Conservation (phyloP, 768 basidiomycete genomes). For the Chalciporus sphaerocephalus region DNA sequence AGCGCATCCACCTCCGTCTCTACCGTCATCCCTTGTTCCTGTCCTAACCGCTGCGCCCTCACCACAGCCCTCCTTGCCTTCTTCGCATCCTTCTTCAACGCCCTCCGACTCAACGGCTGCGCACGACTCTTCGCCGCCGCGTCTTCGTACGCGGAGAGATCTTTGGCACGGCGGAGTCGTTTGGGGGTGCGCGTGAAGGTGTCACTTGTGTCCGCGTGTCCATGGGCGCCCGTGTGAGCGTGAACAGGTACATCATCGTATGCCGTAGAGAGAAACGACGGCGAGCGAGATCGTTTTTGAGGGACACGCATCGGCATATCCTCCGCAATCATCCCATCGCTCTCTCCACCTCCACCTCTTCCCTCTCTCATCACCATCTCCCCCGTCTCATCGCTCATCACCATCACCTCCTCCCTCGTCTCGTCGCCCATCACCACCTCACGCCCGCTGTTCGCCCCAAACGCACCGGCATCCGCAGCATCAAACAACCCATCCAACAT, state of each 20-base stretch:
- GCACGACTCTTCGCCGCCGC: slow-evolving; percentile 34
- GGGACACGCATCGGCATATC: slow-evolving; percentile 32
- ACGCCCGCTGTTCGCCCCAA: slow-evolving; percentile 35
- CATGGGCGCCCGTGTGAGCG: too few relatives aligned
- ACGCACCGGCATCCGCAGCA: slow-evolving; percentile 77
- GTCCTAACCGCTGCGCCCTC: slow-evolving; percentile 12
- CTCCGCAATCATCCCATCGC: slow-evolving; percentile 32
- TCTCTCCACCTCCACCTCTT: too few relatives aligned
- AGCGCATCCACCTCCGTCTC: slow-evolving; percentile 9
- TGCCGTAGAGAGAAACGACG: too few relatives aligned
- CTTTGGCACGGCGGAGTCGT: slow-evolving; percentile 54
- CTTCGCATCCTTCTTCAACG: slow-evolving; percentile 64
- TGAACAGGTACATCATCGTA: too few relatives aligned
- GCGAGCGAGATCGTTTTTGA: slow-evolving; percentile 23
- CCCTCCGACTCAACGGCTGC: slow-evolving; percentile 50
- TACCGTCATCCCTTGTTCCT: slow-evolving; percentile 30
- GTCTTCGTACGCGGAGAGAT: slow-evolving; percentile 50
- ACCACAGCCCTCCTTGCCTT: slow-evolving; percentile 51
- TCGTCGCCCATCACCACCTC: slow-evolving; percentile 46
- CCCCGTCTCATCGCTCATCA: slow-evolving; percentile 39
- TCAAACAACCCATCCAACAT: slow-evolving; percentile 78
- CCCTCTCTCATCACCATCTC: slow-evolving; percentile 33
- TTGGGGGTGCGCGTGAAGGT: slow-evolving; percentile 44
- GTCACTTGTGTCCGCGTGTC: too few relatives aligned
- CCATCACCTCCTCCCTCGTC: slow-evolving; percentile 33